Evolutionary conservation across 306 rosid genomes (phyloP).

Genomic region (Mucuna pruriens): DNA sequence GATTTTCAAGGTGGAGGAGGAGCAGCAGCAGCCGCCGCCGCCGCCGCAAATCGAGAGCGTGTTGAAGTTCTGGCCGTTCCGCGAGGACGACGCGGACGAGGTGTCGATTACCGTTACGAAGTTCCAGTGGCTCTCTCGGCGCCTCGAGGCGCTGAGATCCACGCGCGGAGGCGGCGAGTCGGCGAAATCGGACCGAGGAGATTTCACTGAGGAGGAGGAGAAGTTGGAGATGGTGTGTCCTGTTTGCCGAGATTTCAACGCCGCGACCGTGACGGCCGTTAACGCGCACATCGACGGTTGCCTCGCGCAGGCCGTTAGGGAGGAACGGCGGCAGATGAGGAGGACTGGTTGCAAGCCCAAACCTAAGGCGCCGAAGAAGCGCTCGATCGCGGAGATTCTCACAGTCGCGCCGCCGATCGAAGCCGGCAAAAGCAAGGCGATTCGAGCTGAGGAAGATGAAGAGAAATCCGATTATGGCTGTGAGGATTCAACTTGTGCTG

Average conservation of each 20-base stretch:
- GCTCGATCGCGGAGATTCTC: constrained; percentile 91
- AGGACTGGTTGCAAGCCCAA: constrained; percentile 48
- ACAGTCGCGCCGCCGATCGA: constrained; percentile 77
- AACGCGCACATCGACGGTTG: constrained; percentile 73
- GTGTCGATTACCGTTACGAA: constrained; percentile 65
- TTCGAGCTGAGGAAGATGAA: constrained; percentile 38
- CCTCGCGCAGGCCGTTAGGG: constrained; percentile 55
- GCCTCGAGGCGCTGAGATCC: constrained; percentile 62
- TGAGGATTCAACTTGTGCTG: constrained; percentile 17
- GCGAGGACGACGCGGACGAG: constrained; percentile 25
- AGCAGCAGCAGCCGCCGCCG: background rate
- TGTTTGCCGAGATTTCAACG: constrained; percentile 65
- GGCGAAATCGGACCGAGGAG: constrained; percentile 22
- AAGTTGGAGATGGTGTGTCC: constrained; percentile 75
- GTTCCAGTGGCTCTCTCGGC: constrained; percentile 78
- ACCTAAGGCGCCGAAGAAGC: constrained; percentile 72
- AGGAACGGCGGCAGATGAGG: constrained; percentile 50
- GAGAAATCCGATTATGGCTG: constrained; percentile 39
- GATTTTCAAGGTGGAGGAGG: constrained; percentile 56
- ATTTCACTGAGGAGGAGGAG: constrained; percentile 30
- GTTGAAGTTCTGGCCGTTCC: constrained; percentile 41
- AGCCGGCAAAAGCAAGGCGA: constrained; percentile 19
- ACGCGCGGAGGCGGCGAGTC: constrained; percentile 28
- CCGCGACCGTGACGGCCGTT: constrained; percentile 69
- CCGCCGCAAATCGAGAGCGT: constrained; percentile 21